A percentile compares a stretch with the other conserved stretches of the same genome.
phyloP scores from a whole-genome alignment of 148 eudicot species.

The Mesembryanthemum crystallinum region DNA sequence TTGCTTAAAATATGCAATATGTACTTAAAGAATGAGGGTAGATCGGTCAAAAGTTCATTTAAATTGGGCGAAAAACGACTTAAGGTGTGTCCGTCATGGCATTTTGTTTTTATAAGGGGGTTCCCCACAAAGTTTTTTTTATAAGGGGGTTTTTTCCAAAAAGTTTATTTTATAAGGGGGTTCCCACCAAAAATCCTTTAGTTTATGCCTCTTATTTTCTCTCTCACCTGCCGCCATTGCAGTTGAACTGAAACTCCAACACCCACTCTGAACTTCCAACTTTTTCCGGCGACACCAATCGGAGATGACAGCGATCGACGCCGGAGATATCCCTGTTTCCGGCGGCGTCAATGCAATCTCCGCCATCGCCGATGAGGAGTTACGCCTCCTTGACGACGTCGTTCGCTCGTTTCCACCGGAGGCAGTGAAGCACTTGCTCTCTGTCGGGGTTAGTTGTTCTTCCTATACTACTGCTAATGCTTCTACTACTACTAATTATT shows the following conservation, averaged over 20 bases:
- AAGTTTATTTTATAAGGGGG: no score
- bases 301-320: conserved; percentile 6
- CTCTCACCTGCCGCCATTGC: conserved; percentile 18
- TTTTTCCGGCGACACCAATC: not conserved
- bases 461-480: not conserved
- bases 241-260: not conserved
- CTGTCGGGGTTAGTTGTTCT: conserved; percentile 44
- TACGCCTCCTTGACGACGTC: conserved; percentile 44
- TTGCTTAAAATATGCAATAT: no score
- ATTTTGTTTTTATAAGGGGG: no score
- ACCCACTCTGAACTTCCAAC: not conserved
- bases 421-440: conserved; percentile 52
- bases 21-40: no score
- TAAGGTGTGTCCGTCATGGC: no score
- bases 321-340: conserved; percentile 1
- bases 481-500: no score
- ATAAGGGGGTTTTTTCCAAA: no score
- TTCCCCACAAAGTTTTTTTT: no score
- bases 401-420: conserved; percentile 40
- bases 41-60: no score
- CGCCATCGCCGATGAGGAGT: conserved; percentile 32
- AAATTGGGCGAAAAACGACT: no score
- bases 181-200: no score
- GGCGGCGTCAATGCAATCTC: conserved; percentile 16
- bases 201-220: not conserved